These are phyloP conservation scores for Petrea volubilis DNA, from an alignment of 257 asterid genomes.

Conservation along the genomic window DNA sequence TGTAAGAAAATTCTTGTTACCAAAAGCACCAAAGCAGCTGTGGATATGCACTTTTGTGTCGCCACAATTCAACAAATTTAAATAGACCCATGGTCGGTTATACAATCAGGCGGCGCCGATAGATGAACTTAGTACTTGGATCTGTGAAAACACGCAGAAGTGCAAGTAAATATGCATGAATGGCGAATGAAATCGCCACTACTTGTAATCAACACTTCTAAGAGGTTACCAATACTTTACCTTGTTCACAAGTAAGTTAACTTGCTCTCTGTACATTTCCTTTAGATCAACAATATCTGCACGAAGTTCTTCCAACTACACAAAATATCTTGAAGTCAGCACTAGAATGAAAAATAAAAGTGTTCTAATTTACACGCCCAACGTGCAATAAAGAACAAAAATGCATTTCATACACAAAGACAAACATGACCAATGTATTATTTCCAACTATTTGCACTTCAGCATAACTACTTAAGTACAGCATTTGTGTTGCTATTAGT, in stretches of 20 bases:
- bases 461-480: too few species aligned
- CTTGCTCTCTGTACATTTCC: slow-evolving; percentile 87
- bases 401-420: neutral
- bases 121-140: slow-evolving; percentile 55
- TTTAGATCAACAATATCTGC: slow-evolving; percentile 73
- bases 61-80: slow-evolving; percentile 12
- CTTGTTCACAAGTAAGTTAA: slow-evolving; percentile 76
- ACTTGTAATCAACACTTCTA: neutral
- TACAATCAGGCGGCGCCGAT: slow-evolving; percentile 30
- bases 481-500: too few species aligned
- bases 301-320: slow-evolving; percentile 77
- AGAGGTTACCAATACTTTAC: slow-evolving; percentile 21
- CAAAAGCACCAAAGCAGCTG: neutral
- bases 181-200: neutral
- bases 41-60: neutral
- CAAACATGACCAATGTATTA: neutral
- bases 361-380: neutral
- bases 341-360: neutral
- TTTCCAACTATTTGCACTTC: too few species aligned
- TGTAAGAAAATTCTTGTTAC: slow-evolving; percentile 5
- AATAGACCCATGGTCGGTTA: neutral
- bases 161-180: neutral
- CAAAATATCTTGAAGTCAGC: slow-evolving; percentile 6
- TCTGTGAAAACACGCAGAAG: slow-evolving; percentile 36
- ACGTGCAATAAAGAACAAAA: too few species aligned